phyloP scores from a whole-genome alignment of 371 early-diverging fungal genomes.

The Mucor ambiguus region DNA sequence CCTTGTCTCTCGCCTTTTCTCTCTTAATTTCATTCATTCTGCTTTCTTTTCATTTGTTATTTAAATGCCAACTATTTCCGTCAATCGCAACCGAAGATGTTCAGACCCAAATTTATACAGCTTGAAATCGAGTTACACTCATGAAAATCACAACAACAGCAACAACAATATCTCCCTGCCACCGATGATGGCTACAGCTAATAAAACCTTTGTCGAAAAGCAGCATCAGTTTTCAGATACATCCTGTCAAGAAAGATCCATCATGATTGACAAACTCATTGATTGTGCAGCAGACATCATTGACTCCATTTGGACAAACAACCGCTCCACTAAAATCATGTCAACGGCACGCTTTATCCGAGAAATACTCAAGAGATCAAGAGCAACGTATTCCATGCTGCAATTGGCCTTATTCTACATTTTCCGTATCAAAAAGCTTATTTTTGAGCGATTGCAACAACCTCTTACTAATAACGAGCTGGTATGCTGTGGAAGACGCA shows the following conservation, averaged over 20 bases:
- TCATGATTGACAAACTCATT: conserved; percentile 39
- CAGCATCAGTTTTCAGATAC: conserved; percentile 20
- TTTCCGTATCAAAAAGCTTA: conserved; percentile 42
- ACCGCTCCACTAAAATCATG: conserved; percentile 38
- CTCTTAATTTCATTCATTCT: neutral
- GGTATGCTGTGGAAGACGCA: conserved; percentile 68
- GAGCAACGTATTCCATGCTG: conserved; percentile 72
- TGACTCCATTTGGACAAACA: conserved; percentile 39
- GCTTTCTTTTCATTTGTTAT: neutral
- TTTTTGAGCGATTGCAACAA: conserved; percentile 25
- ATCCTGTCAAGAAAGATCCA: conserved; percentile 27
- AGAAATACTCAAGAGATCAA: conserved; percentile 72
- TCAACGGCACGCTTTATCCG: conserved; percentile 59
- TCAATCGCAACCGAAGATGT: neutral
- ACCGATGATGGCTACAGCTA: neutral
- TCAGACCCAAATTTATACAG: conserved; percentile 16
- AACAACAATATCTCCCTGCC: neutral
- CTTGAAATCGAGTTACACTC: conserved; percentile 4
- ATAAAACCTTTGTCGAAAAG: conserved; percentile 2
- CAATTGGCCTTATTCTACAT: conserved; percentile 70
- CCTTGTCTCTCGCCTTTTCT: neutral
- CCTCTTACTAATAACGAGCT: neutral
- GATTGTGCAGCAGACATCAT: conserved; percentile 40
- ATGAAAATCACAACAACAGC: neutral
- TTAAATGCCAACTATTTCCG: conserved; percentile 7